Base-by-base conservation (phyloP, 345 rosid species). In the Boechera retrofracta region DNA sequence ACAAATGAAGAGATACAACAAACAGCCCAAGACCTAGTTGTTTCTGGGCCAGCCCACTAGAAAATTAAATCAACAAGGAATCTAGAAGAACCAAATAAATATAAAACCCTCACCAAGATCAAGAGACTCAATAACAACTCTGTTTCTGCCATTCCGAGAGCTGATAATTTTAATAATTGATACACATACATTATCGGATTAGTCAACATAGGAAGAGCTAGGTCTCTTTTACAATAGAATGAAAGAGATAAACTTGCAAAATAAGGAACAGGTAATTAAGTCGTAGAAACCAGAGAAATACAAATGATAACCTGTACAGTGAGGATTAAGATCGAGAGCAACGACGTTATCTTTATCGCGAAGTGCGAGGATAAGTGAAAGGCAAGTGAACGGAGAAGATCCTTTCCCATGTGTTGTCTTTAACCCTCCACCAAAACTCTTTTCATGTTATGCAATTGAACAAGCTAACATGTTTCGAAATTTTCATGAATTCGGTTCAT, bases 161-260 rank as follows among this genome's bases (percentile, higher is more conserved):
- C 2, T 55, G 10, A 13, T 29, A 28, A 28, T 1, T 29, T 31
- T 55, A 13, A 12, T 54, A 4, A 4, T 10, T 24, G 15, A 53
- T 51, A 51, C 31, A 24, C 44, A 9, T 18, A 21, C 6, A 8
- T 35, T 35, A 36, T 10, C 21, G 65, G 29, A 60, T 10, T 18
- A 59, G 2, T 18, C 26, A 58, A 58, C 42, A 8, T 31, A 57
- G 4, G 7, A 56, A 31, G 35, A 15, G 12, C 6, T 12, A 42
- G 6, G 48, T 15, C 9, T 33, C 1, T 38, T 59, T 58, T 32
- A 8, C 64, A 35, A 16, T 10, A 35, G 44, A 61, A 31, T 10
- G 29, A 58, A 36, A 63, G 31, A 57, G 24, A 58, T 3, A 59
- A 71, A 71, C 67, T 49, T 72, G 69, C 42, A 38, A 28, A 49